Percentiles rank a stretch among this genome's conserved stretches.
Evolutionary conservation across 331 rosid genomes (phyloP).

Genomic region (Acacia concinna): DNA sequence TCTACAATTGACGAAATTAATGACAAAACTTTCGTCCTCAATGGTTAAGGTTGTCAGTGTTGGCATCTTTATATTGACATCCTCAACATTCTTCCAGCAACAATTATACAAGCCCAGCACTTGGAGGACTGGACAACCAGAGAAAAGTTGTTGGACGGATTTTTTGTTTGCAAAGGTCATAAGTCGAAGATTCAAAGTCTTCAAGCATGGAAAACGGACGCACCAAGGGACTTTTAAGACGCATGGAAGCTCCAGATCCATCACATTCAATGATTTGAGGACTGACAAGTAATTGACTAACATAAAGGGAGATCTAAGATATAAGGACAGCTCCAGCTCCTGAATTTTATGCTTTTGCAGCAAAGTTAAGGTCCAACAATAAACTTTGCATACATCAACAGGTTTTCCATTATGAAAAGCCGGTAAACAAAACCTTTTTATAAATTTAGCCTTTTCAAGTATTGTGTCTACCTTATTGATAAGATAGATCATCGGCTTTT

Average conservation of each 20-base stretch:
- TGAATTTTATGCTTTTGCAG: slow-evolving; percentile 6
- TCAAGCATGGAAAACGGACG: background rate
- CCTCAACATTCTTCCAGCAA: background rate
- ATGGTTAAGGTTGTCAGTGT: background rate
- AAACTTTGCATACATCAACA: background rate
- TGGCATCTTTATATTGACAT: background rate
- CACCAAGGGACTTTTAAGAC: background rate
- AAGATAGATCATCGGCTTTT: background rate
- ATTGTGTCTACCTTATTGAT: background rate
- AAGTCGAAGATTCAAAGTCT: background rate
- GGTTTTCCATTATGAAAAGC: background rate
- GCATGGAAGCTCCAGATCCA: background rate
- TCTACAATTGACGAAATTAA: background rate
- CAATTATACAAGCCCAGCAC: background rate
- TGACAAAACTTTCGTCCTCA: background rate
- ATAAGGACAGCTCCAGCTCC: slow-evolving; percentile 2
- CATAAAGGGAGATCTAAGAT: background rate
- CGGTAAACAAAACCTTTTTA: background rate
- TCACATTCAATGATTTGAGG: background rate
- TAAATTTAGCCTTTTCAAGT: background rate
- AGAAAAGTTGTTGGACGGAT: background rate
- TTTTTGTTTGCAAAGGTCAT: background rate
- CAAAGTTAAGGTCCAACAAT: background rate
- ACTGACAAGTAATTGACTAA: slow-evolving; percentile 2
- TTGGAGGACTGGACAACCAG: background rate